Evolutionary conservation across 768 basidiomycete genomes (phyloP).

Genomic region (Mycena vulgaris): DNA sequence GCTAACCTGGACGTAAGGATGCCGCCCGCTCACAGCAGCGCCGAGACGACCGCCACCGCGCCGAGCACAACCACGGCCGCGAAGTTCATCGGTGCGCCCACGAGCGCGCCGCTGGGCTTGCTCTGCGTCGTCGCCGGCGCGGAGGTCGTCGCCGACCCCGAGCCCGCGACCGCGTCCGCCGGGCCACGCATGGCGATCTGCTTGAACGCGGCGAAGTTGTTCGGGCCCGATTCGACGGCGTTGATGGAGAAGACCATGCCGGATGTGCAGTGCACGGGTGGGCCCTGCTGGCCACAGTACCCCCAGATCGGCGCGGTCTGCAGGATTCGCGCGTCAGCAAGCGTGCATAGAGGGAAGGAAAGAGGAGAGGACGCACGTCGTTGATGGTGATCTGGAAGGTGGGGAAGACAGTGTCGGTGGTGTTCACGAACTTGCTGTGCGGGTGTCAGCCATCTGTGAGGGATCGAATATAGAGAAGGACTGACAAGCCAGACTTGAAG

Average conservation of each 20-base stretch:
- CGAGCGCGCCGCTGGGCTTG: no score
- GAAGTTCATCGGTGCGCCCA: no score
- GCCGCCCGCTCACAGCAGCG: no score
- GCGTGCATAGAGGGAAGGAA: background rate
- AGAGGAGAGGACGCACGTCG: slow-evolving; percentile 45
- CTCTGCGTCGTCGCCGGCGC: no score
- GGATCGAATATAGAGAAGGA: background rate
- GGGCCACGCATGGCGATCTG: background rate
- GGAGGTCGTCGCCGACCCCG: no score
- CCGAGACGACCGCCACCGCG: no score
- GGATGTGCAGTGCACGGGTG: slow-evolving; percentile 52
- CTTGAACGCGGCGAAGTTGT: slow-evolving; percentile 3
- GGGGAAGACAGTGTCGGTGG: slow-evolving; percentile 53
- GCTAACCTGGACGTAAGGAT: no score
- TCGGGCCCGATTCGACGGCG: background rate
- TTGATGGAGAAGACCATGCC: slow-evolving; percentile 58
- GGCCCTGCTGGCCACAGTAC: slow-evolving; percentile 58
- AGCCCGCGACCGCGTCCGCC: no score
- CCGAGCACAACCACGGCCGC: no score
- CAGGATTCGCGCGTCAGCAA: background rate
- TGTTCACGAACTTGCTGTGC: slow-evolving; percentile 49
- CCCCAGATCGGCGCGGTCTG: slow-evolving; percentile 55
- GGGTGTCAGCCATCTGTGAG: background rate
- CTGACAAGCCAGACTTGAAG: slow-evolving; percentile 50
- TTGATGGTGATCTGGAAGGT: slow-evolving; percentile 60